phyloP scores from a whole-genome alignment of 179 eudicot species.

The Carnegiea gigantea region DNA sequence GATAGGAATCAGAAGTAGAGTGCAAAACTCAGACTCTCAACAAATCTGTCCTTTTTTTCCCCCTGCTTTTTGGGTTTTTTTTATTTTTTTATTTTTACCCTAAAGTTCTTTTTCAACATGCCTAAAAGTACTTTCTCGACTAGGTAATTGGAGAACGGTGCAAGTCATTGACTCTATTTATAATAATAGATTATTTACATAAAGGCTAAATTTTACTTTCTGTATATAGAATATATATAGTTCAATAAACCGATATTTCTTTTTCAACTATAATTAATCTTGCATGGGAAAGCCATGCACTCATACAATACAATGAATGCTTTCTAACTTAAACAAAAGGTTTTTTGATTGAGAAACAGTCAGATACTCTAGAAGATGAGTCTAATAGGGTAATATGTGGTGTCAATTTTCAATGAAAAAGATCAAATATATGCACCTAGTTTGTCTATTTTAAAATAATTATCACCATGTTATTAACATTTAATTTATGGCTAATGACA shows the following conservation, averaged over 20 bases:
- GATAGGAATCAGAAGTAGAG: not conserved
- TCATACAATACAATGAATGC: not conserved
- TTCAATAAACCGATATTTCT: not conserved
- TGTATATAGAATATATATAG: not conserved
- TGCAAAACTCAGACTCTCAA: not conserved
- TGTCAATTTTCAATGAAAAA: too few relatives aligned
- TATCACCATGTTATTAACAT: too few relatives aligned
- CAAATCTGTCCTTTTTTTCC: not conserved
- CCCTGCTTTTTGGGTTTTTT: not conserved
- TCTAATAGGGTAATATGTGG: too few relatives aligned
- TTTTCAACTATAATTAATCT: not conserved
- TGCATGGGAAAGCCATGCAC: not conserved
- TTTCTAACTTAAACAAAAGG: not conserved
- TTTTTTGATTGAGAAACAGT: too few relatives aligned
- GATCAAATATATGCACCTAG: too few relatives aligned
- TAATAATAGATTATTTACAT: too few relatives aligned
- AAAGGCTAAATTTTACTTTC: not conserved
- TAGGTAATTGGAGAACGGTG: too few relatives aligned
- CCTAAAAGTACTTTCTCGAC: not conserved
- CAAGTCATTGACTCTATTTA: too few relatives aligned
- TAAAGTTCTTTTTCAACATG: not conserved
- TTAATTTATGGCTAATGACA: too few relatives aligned
- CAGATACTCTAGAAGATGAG: too few relatives aligned
- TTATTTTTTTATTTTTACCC: not conserved
- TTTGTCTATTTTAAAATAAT: too few relatives aligned